These are phyloP conservation scores for Leishmania gerbilli DNA, from an alignment of 208 protist genomes.

Conservation along the genomic window DNA sequence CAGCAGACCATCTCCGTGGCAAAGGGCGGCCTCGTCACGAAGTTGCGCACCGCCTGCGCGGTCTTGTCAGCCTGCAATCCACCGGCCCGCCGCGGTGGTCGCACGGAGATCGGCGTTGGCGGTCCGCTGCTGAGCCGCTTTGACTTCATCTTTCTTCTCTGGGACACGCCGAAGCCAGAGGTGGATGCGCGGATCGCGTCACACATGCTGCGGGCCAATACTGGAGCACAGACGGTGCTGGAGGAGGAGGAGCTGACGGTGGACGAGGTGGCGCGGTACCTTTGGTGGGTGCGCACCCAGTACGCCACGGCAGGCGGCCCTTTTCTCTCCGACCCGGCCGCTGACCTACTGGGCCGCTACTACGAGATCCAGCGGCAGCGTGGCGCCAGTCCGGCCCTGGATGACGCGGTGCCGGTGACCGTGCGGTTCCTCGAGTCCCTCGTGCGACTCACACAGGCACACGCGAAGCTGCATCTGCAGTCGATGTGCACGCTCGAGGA, in stretches of 20 bases:
- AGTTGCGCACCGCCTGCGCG: constrained; percentile 93
- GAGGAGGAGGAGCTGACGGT: constrained; percentile 36
- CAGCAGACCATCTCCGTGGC: constrained; percentile 97
- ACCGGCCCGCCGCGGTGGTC: constrained; percentile 54
- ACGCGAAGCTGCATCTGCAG: constrained; percentile 94
- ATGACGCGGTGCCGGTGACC: constrained; percentile 94
- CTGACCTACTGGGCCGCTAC: constrained; percentile 78
- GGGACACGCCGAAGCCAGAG: constrained; percentile 85
- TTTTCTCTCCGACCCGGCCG: constrained; percentile 67
- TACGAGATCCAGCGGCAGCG: constrained; percentile 79
- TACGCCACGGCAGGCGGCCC: constrained; percentile 71
- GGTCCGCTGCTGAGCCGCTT: constrained; percentile 96
- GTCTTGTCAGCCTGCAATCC: constrained; percentile 98
- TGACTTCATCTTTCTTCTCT: constrained; percentile 96
- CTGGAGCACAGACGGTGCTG: constrained; percentile 28
- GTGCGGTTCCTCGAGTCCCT: constrained; percentile 96
- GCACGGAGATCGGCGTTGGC: constrained; percentile 93
- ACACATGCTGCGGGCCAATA: constrained; percentile 77
- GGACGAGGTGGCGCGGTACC: constrained; percentile 71
- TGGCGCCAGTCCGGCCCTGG: constrained; percentile 64
- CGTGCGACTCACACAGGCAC: constrained; percentile 94
- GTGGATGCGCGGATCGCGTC: constrained; percentile 88
- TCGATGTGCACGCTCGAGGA: constrained; percentile 74
- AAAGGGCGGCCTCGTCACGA: constrained; percentile 96
- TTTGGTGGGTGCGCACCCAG: constrained; percentile 80